A percentile compares a stretch with the other conserved stretches of the same genome.
Evolutionary conservation across 2,329 filamentous ascomycete genomes (phyloP).

Genomic region (Pseudogymnoascus sp.): DNA sequence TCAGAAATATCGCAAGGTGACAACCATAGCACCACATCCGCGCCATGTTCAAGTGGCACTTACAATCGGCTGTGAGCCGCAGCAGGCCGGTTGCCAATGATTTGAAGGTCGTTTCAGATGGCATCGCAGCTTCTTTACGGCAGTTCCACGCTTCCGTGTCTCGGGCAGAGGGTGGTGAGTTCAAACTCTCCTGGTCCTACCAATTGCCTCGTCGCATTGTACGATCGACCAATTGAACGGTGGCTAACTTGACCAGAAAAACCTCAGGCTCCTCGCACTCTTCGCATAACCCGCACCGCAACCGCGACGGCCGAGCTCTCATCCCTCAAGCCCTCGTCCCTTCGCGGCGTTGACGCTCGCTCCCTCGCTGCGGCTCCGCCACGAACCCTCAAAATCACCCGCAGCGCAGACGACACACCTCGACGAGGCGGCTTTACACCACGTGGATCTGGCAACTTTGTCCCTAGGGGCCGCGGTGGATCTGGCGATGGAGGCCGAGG

Average conservation of each 20-base stretch:
- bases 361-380: slow-evolving; percentile 23
- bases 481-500: not conserved
- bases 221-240: not conserved
- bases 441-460: not conserved
- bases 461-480: not conserved
- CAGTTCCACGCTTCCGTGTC: slow-evolving; percentile 24
- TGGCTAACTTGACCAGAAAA: not conserved
- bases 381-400: slow-evolving; percentile 15
- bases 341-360: slow-evolving; percentile 26
- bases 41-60: slow-evolving; percentile 29
- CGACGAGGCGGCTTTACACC: not conserved
- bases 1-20: slow-evolving; percentile 7
- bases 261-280: not conserved
- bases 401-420: not conserved
- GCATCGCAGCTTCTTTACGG: slow-evolving; percentile 25
- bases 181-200: not conserved
- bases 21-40: slow-evolving; percentile 13
- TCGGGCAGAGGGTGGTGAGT: slow-evolving; percentile 11
- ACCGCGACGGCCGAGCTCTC: slow-evolving; percentile 23
- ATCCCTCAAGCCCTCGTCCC: slow-evolving; percentile 17
- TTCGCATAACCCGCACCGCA: not conserved
- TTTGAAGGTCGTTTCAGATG: slow-evolving; percentile 23
- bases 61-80: slow-evolving; percentile 25
- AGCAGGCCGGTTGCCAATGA: slow-evolving; percentile 22
- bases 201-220: not conserved